These are phyloP conservation scores for Oehlia diaphana DNA, from an alignment of 192 early-diverging fungal genomes.

Conservation along the genomic window DNA sequence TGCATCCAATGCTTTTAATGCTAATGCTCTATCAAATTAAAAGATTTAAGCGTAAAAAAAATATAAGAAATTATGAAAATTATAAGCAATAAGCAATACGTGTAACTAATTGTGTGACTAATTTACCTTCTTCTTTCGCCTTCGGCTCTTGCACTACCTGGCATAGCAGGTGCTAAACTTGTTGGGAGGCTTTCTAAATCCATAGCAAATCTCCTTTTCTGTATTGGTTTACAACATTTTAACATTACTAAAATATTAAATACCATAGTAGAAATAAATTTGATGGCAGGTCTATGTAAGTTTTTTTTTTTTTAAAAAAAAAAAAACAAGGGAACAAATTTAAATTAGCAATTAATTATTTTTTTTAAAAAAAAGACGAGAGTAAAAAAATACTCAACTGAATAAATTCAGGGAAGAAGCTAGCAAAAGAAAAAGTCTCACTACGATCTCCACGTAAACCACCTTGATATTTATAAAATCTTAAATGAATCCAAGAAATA, in stretches of 20 bases:
- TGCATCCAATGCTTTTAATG: constrained; percentile 66
- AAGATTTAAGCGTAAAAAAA: neutral
- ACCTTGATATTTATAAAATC: constrained; percentile 83
- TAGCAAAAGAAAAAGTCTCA: constrained; percentile 86
- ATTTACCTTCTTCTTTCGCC: constrained; percentile 66
- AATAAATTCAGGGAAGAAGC: constrained; percentile 86
- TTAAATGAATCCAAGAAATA: constrained; percentile 78
- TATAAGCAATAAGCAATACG: neutral
- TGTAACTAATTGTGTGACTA: constrained; percentile 4
- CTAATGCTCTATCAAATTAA: constrained; percentile 53
- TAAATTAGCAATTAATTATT: neutral
- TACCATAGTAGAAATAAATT: constrained; percentile 60
- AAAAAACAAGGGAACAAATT: neutral
- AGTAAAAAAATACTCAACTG: constrained; percentile 46
- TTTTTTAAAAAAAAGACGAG: neutral
- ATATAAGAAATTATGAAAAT: neutral
- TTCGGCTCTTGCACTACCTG: constrained; percentile 59
- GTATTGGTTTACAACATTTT: constrained; percentile 53
- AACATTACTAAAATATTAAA: constrained; percentile 61
- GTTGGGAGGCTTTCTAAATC: constrained; percentile 45
- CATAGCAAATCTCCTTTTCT: constrained; percentile 37
- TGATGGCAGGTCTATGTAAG: constrained; percentile 55
- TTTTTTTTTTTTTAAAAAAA: neutral
- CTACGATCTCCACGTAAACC: constrained; percentile 82
- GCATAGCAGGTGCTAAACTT: constrained; percentile 38